phyloP scores from a whole-genome alignment of 2,329 filamentous ascomycete species.

The Ascochyta rabiei region DNA sequence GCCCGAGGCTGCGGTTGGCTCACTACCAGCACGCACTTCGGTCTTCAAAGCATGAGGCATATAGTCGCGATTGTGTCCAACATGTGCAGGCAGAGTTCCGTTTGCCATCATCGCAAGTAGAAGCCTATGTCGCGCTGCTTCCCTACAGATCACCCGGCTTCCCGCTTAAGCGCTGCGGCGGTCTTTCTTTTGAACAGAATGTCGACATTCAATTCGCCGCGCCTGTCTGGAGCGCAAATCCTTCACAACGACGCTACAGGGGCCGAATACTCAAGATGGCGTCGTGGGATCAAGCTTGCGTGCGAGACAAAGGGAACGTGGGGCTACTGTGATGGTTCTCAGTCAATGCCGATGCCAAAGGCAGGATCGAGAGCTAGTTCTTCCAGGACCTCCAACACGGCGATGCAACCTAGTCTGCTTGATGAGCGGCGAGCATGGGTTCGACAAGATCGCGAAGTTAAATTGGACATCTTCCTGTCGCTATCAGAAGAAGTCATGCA shows the following conservation, averaged over 20 bases:
- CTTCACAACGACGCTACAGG: slow-evolving; percentile 36
- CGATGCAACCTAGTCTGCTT: slow-evolving; percentile 39
- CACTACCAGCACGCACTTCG: slow-evolving; percentile 9
- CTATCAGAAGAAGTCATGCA: slow-evolving; percentile 46
- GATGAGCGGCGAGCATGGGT: slow-evolving; percentile 45
- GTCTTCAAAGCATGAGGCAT: slow-evolving; percentile 12
- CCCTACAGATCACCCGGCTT: slow-evolving; percentile 10
- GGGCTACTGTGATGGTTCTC: slow-evolving; percentile 41
- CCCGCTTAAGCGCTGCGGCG: slow-evolving; percentile 15
- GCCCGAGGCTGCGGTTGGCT: slow-evolving; percentile 22
- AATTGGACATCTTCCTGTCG: slow-evolving; percentile 46
- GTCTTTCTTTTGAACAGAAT: slow-evolving; percentile 18
- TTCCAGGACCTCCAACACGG: slow-evolving; percentile 21
- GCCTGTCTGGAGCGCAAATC: slow-evolving; percentile 37
- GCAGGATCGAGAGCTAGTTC: slow-evolving; percentile 30
- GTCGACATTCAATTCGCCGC: slow-evolving; percentile 13
- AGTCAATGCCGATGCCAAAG: slow-evolving; percentile 45
- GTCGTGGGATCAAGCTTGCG: slow-evolving; percentile 38
- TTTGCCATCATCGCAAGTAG: not conserved
- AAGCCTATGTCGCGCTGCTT: slow-evolving; percentile 9
- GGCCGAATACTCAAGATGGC: slow-evolving; percentile 42
- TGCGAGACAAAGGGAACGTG: slow-evolving; percentile 41
- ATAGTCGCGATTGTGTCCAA: slow-evolving; percentile 11
- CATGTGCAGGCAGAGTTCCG: not conserved
- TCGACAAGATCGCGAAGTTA: slow-evolving; percentile 45